phyloP scores from a whole-genome alignment of 805 yeast genomes.

The Lipomyces anomalus region DNA sequence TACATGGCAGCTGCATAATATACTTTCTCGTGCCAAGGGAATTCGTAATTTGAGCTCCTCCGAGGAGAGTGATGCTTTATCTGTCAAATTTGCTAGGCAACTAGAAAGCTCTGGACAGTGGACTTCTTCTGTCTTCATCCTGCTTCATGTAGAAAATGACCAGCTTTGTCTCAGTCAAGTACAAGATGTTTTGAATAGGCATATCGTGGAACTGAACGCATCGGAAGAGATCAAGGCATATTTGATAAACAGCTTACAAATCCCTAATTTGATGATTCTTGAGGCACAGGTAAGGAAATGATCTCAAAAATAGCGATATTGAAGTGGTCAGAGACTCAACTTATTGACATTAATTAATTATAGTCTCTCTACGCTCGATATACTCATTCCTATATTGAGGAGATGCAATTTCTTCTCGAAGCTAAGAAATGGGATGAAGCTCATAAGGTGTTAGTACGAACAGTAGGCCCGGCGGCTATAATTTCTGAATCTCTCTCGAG shows the following conservation, averaged over 20 bases:
- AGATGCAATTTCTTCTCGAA: constrained; percentile 53
- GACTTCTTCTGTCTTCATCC: constrained; percentile 58
- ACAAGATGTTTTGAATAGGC: constrained; percentile 26
- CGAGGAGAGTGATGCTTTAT: constrained; percentile 36
- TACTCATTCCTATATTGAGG: constrained; percentile 49
- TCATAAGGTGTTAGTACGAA: constrained; percentile 47
- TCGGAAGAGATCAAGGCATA: constrained; percentile 3
- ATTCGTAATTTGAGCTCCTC: neutral
- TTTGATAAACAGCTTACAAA: constrained; percentile 3
- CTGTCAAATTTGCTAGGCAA: constrained; percentile 46
- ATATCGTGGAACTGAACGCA: constrained; percentile 27
- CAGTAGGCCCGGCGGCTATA: constrained; percentile 70
- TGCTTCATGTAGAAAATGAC: constrained; percentile 52
- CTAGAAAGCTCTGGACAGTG: constrained; percentile 45
- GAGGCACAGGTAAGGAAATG: constrained; percentile 16
- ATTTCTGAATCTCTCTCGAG: constrained; percentile 39
- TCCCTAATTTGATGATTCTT: constrained; percentile 19
- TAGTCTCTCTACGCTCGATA: constrained; percentile 53
- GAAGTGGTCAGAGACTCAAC: neutral
- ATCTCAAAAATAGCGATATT: no score
- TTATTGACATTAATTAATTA: constrained; percentile 43
- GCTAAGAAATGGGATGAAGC: constrained; percentile 63
- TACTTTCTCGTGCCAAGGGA: constrained; percentile 32
- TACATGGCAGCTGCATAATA: constrained; percentile 48
- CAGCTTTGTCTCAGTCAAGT: constrained; percentile 40